Evolutionary conservation across 106 monocot species (phyloP).

Genomic region (Triglochin maritima): DNA sequence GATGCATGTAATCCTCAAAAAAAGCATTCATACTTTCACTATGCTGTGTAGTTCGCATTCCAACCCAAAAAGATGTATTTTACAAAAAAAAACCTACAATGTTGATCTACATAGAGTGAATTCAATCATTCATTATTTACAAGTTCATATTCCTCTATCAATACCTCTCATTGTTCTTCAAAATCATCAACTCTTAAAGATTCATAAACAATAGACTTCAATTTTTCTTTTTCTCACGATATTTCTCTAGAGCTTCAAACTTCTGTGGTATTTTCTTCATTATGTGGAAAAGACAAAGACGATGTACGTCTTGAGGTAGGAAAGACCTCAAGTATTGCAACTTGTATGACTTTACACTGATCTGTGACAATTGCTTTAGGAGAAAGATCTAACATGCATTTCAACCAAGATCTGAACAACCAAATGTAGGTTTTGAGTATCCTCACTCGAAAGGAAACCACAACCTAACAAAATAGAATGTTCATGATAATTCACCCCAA

Average conservation of each 20-base stretch:
- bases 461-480: slow-evolving; percentile 8
- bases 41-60: slow-evolving; percentile 46
- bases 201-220: too few species aligned
- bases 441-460: slow-evolving; percentile 6
- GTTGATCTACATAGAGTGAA: not conserved
- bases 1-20: slow-evolving; percentile 47
- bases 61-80: slow-evolving; percentile 49
- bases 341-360: slow-evolving; percentile 3
- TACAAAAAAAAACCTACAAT: not conserved
- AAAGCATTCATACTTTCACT: slow-evolving; percentile 26
- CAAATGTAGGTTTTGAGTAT: slow-evolving; percentile 2
- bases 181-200: not conserved
- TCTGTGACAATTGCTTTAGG: slow-evolving; percentile 7
- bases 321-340: not conserved
- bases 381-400: slow-evolving; percentile 1
- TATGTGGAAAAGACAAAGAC: slow-evolving; percentile 7
- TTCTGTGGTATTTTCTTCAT: not conserved
- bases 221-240: too few species aligned
- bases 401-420: slow-evolving; percentile 6
- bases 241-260: not conserved
- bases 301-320: not conserved
- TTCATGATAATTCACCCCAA: slow-evolving; percentile 12
- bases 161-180: not conserved
- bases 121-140: not conserved
- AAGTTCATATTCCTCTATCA: not conserved